Evolutionary conservation across 495 filamentous ascomycete genomes (phyloP).

Genomic region (Penicillium manginii): DNA sequence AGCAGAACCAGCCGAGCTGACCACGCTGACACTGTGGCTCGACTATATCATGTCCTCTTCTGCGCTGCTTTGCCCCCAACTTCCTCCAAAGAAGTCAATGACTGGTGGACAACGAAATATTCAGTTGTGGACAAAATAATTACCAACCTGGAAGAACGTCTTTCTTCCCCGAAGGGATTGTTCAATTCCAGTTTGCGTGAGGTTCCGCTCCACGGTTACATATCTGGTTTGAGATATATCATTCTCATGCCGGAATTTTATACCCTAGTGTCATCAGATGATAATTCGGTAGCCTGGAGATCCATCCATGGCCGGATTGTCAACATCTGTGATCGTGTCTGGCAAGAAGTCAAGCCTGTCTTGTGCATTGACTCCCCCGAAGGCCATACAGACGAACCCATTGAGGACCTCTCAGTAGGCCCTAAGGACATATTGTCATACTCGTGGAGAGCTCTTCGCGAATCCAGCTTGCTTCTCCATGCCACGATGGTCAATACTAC

Average conservation of each 20-base stretch:
- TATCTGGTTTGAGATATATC: slow-evolving; percentile 62
- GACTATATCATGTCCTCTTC: slow-evolving; percentile 57
- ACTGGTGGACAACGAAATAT: slow-evolving; percentile 43
- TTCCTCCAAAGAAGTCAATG: slow-evolving; percentile 8
- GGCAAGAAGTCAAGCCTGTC: slow-evolving; percentile 71
- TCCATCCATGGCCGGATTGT: slow-evolving; percentile 60
- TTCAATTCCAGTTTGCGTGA: slow-evolving; percentile 63
- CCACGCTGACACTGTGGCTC: slow-evolving; percentile 82
- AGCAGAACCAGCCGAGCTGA: slow-evolving; percentile 78
- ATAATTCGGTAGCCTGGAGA: slow-evolving; percentile 33
- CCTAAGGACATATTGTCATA: slow-evolving; percentile 92
- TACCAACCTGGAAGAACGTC: slow-evolving; percentile 57
- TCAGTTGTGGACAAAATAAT: slow-evolving; percentile 51
- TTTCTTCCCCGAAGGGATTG: slow-evolving; percentile 57
- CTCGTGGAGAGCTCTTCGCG: slow-evolving; percentile 88
- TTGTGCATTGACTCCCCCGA: slow-evolving; percentile 93
- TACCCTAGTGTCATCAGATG: slow-evolving; percentile 27
- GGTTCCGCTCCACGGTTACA: slow-evolving; percentile 70
- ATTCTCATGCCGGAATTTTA: slow-evolving; percentile 44
- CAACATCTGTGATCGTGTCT: slow-evolving; percentile 63
- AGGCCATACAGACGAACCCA: slow-evolving; percentile 75
- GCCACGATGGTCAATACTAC: slow-evolving; percentile 41
- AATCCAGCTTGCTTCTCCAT: slow-evolving; percentile 68
- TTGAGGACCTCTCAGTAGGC: slow-evolving; percentile 65
- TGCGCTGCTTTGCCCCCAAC: slow-evolving; percentile 36